Base-by-base conservation (phyloP, 768 basidiomycete genomes). In the Mycena crocata region DNA sequence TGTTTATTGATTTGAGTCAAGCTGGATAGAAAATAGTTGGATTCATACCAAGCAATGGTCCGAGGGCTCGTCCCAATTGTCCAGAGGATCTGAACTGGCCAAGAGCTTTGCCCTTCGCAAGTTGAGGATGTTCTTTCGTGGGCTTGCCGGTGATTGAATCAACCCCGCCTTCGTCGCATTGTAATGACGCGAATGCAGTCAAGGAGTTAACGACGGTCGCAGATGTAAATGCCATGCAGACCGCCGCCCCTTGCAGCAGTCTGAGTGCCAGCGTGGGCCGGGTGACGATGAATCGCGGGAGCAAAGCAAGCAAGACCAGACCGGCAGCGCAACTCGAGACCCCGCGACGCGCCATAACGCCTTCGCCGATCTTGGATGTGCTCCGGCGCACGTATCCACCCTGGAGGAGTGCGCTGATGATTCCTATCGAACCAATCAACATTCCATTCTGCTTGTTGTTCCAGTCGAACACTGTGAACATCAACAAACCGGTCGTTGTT, bases 201-300 rank as follows among this genome's bases (percentile, higher is more conserved):
- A 99, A 83, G 12, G 94, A 89, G 74, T 93, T 98, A 67, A 99
- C 97, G 54, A 98, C 96, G 1, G 95, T 98, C 6, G 97, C 96
- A 66, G 91, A 93, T 6, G 97, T 98, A 81, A 95, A 98, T 5
- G 95, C 95, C 80, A 98, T 85, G 73, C 91, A 93, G 6, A 92
- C 84, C 0, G 94, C 93, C 8, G 93, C 91, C n/a, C 79, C 83
- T 73, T 88, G 88, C 19, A 93, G 80, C 21, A 89, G 79, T 39
- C 80, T 84, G 70, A 87, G 81, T 14, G 87, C 86, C 31, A 87
- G 45, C 21, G 75, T 76, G 31, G 82, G 78, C 26, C 79, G 78
- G 49, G 77, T 81, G 37, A 78, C 67, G 48, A 83, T 81, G 59
- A 87, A 85, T 28, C 75, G 82, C 12, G 96, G 94, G 6, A 98